Percentiles rank a stretch among this genome's conserved stretches.
phyloP scores from a whole-genome alignment of 257 asterid species.

The Forsythia viridissima region DNA sequence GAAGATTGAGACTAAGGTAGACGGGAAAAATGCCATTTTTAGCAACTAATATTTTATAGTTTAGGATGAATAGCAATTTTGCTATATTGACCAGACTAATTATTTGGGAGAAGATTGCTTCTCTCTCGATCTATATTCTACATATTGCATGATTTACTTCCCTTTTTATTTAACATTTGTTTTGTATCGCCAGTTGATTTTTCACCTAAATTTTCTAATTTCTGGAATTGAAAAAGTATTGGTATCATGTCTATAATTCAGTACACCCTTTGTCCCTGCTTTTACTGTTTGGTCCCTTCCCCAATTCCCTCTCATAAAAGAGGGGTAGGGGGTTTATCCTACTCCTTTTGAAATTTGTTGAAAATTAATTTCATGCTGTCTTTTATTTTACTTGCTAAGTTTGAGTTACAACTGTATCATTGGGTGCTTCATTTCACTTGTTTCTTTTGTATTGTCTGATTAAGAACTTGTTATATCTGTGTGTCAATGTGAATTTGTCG shows the following conservation, averaged over 20 bases:
- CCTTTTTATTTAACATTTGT: not conserved
- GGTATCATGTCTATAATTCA: not conserved
- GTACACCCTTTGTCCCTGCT: not conserved
- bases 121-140: not conserved
- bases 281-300: not conserved
- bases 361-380: not conserved
- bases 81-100: not conserved
- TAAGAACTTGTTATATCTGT: not conserved
- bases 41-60: not conserved
- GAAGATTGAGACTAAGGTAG: not conserved
- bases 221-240: not conserved
- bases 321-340: not conserved
- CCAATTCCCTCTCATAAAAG: not conserved
- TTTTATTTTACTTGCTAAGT: no score
- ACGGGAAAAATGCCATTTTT: not conserved
- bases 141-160: not conserved
- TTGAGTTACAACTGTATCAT: not conserved
- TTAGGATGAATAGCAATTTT: not conserved
- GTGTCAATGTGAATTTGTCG: not conserved
- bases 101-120: not conserved
- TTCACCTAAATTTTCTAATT: not conserved
- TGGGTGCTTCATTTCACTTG: not conserved
- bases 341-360: no score
- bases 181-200: not conserved
- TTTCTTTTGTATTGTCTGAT: not conserved